Percentiles rank a stretch among this genome's conserved stretches.
Evolutionary conservation across 2,329 filamentous ascomycete genomes (phyloP).

Genomic region (Colletotrichum camelliae): DNA sequence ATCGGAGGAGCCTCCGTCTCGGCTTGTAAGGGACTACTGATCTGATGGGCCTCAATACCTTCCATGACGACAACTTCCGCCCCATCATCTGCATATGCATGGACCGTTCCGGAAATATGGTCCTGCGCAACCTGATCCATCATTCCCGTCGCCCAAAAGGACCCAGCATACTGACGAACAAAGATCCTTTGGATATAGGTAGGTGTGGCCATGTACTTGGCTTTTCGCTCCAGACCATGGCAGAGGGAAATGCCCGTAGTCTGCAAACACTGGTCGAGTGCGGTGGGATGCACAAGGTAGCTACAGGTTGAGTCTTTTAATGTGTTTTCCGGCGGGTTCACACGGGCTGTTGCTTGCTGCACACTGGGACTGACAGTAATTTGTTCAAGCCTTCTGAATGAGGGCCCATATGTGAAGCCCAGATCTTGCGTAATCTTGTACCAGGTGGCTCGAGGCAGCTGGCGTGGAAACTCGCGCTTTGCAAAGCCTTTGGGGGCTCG

Average conservation of each 20-base stretch:
- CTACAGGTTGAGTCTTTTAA: conserved; percentile 26
- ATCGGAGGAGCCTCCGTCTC: neutral
- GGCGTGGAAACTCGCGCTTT: neutral
- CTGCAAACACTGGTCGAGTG: conserved; percentile 41
- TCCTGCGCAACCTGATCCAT: neutral
- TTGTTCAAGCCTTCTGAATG: conserved; percentile 32
- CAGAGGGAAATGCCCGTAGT: conserved; percentile 27
- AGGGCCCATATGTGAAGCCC: conserved; percentile 34
- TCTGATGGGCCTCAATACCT: neutral
- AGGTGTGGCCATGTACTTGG: neutral
- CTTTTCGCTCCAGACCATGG: neutral
- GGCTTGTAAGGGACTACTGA: neutral
- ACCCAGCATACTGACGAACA: neutral
- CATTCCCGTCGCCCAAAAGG: neutral
- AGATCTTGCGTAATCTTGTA: conserved; percentile 29
- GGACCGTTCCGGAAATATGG: neutral
- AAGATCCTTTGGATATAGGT: neutral
- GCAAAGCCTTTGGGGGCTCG: conserved; percentile 21
- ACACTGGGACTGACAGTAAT: conserved; percentile 21
- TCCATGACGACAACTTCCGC: neutral
- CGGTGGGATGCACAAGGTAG: conserved; percentile 43
- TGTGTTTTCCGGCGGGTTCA: neutral
- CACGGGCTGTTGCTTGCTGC: conserved; percentile 24
- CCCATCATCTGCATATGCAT: neutral
- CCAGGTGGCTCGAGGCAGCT: conserved; percentile 5